Evolutionary conservation across 176 grass and related monocot genomes (phyloP).

Genomic region (Metroxylon sagu): DNA sequence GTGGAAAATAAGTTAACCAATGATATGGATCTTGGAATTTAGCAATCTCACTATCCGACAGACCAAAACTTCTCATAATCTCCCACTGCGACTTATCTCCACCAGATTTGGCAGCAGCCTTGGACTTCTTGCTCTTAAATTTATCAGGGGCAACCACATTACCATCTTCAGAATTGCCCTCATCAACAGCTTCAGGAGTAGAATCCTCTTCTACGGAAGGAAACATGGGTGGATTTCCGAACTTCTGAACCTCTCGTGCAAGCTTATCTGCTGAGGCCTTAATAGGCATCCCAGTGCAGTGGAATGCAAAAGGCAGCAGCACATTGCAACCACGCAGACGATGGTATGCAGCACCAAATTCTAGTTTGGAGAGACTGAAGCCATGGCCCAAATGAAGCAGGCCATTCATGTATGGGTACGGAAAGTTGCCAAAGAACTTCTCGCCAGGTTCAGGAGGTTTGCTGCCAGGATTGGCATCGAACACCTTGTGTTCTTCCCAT

Average conservation of each 20-base stretch:
- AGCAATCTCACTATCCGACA: slow-evolving; percentile 44
- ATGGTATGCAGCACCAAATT: slow-evolving; percentile 63
- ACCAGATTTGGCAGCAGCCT: slow-evolving; percentile 51
- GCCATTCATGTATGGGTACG: slow-evolving; percentile 85
- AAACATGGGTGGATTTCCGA: slow-evolving; percentile 53
- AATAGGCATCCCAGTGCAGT: slow-evolving; percentile 87
- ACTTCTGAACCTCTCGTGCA: slow-evolving; percentile 36
- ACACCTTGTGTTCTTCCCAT: slow-evolving; percentile 56
- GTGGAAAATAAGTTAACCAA: slow-evolving; percentile 58
- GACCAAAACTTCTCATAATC: slow-evolving; percentile 57
- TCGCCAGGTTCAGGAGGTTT: slow-evolving; percentile 20
- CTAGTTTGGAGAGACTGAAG: slow-evolving; percentile 66
- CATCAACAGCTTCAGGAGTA: slow-evolving; percentile 21
- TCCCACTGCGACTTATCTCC: slow-evolving; percentile 59
- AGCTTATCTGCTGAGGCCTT: slow-evolving; percentile 80
- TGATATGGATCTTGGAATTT: slow-evolving; percentile 63
- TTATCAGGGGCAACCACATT: slow-evolving; percentile 36
- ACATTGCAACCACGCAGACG: slow-evolving; percentile 57
- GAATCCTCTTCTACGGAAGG: slow-evolving; percentile 35
- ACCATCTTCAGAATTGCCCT: slow-evolving; percentile 24
- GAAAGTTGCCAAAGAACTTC: slow-evolving; percentile 79
- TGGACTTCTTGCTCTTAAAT: slow-evolving; percentile 62
- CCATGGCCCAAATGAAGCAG: slow-evolving; percentile 62
- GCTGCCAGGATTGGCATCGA: slow-evolving; percentile 42
- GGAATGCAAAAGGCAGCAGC: slow-evolving; percentile 58